These are phyloP conservation scores for Candida caryicola DNA, from an alignment of 805 yeast genomes.

Conservation along the genomic window DNA sequence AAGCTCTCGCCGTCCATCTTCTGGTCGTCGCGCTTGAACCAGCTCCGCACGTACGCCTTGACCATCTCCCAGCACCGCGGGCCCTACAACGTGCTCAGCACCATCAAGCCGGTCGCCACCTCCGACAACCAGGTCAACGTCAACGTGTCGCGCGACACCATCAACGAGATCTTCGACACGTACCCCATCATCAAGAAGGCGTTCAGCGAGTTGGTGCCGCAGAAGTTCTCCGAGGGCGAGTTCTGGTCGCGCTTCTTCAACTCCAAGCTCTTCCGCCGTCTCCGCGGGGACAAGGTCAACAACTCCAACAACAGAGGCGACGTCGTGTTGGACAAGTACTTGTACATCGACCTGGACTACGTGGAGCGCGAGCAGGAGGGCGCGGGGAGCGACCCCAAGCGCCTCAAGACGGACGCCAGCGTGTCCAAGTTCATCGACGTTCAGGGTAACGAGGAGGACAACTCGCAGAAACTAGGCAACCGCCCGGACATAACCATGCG, in stretches of 20 bases:
- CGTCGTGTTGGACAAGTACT: slow-evolving; percentile 76
- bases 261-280: slow-evolving; percentile 79
- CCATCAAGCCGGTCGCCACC: slow-evolving; percentile 91
- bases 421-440: slow-evolving; percentile 76
- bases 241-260: slow-evolving; percentile 96
- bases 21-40: slow-evolving; percentile 80
- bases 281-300: slow-evolving; percentile 81
- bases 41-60: slow-evolving; percentile 81
- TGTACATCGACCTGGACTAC: slow-evolving; percentile 63
- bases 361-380: slow-evolving; percentile 38
- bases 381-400: slow-evolving; percentile 35
- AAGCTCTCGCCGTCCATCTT: slow-evolving; percentile 79
- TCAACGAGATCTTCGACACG: slow-evolving; percentile 84
- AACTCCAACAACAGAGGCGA: slow-evolving; percentile 78
- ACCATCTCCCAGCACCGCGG: slow-evolving; percentile 83
- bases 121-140: slow-evolving; percentile 92
- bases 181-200: slow-evolving; percentile 91
- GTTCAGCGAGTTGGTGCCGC: slow-evolving; percentile 85
- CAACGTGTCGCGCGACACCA: slow-evolving; percentile 85
- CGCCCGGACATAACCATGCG: slow-evolving; percentile 88
- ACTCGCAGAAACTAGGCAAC: slow-evolving; percentile 72
- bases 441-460: slow-evolving; percentile 77
- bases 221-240: slow-evolving; percentile 76
- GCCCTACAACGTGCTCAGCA: slow-evolving; percentile 88
- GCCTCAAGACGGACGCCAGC: slow-evolving; percentile 23